These are phyloP conservation scores for Aspergillus novofumigatus DNA, from an alignment of 2,329 filamentous ascomycete genomes.

Conservation along the genomic window DNA sequence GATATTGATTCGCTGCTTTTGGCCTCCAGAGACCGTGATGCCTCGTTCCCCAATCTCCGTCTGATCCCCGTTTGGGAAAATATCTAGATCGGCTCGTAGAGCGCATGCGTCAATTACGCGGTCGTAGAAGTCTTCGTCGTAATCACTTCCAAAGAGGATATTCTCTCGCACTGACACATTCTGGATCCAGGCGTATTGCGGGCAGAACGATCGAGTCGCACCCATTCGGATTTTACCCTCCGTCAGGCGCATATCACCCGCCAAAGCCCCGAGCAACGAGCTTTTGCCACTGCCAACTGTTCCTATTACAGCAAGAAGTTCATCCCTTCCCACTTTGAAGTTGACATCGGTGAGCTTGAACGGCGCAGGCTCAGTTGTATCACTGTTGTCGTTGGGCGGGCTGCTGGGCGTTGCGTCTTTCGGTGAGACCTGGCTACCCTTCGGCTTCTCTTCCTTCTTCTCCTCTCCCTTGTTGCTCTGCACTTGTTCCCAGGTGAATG, in stretches of 20 bases:
- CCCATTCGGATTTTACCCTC: conserved; percentile 89
- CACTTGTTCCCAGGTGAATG: conserved; percentile 56
- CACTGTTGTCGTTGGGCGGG: background rate
- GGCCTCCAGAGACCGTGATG: conserved; percentile 91
- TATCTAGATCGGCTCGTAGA: conserved; percentile 78
- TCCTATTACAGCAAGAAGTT: conserved; percentile 55
- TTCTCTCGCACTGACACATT: conserved; percentile 85
- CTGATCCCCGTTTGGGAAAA: conserved; percentile 81
- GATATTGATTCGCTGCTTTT: conserved; percentile 94
- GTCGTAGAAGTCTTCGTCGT: conserved; percentile 74
- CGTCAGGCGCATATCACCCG: conserved; percentile 72
- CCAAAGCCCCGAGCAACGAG: conserved; percentile 77
- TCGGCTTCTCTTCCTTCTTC: conserved; percentile 2
- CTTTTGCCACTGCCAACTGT: conserved; percentile 76
- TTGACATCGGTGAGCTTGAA: conserved; percentile 38
- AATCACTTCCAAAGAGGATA: conserved; percentile 80
- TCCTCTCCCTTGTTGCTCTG: conserved; percentile 17
- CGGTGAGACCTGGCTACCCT: background rate
- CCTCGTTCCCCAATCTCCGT: conserved; percentile 95
- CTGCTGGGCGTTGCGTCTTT: background rate
- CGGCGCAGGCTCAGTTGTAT: conserved; percentile 22
- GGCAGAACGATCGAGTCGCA: conserved; percentile 81
- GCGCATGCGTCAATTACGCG: conserved; percentile 84
- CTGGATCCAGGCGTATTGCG: conserved; percentile 97
- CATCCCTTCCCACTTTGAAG: conserved; percentile 28